These are phyloP conservation scores for Paraconiothyrium sp. DNA, from an alignment of 2,329 filamentous ascomycete species.

Conservation along the genomic window DNA sequence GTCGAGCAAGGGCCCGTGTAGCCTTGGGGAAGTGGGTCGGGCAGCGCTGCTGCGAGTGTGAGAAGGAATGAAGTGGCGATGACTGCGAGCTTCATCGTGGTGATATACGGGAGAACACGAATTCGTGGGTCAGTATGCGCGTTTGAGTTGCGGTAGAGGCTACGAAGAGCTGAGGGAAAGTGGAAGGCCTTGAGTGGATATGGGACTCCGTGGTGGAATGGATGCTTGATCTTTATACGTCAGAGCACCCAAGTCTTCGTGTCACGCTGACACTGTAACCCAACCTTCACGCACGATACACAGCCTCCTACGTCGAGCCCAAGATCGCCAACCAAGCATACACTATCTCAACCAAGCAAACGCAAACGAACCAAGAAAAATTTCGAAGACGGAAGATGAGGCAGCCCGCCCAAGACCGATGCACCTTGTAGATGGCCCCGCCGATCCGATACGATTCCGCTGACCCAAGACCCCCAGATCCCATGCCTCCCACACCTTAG, in stretches of 20 bases:
- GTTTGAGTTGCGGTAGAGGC: neutral
- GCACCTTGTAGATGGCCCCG: neutral
- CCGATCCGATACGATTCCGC: neutral
- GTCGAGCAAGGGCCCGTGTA: slow-evolving; percentile 28
- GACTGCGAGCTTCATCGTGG: slow-evolving; percentile 22
- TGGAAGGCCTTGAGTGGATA: neutral
- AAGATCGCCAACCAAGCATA: slow-evolving; percentile 1
- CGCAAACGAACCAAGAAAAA: slow-evolving; percentile 1
- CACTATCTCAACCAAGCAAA: slow-evolving; percentile 4
- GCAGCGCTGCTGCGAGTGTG: slow-evolving; percentile 22
- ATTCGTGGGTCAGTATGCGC: no score
- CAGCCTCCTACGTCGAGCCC: neutral
- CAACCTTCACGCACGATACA: neutral
- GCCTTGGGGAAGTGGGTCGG: slow-evolving; percentile 26
- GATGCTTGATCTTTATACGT: neutral
- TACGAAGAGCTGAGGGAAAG: neutral
- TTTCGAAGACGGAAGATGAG: neutral
- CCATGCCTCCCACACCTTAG: neutral
- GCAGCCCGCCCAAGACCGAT: neutral
- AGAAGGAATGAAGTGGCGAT: slow-evolving; percentile 16
- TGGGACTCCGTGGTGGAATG: neutral
- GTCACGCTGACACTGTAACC: neutral
- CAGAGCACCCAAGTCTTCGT: neutral
- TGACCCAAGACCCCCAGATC: neutral
- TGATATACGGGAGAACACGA: neutral